Evolutionary conservation across 768 basidiomycete genomes (phyloP).

Genomic region (Albatrellus ellisii): DNA sequence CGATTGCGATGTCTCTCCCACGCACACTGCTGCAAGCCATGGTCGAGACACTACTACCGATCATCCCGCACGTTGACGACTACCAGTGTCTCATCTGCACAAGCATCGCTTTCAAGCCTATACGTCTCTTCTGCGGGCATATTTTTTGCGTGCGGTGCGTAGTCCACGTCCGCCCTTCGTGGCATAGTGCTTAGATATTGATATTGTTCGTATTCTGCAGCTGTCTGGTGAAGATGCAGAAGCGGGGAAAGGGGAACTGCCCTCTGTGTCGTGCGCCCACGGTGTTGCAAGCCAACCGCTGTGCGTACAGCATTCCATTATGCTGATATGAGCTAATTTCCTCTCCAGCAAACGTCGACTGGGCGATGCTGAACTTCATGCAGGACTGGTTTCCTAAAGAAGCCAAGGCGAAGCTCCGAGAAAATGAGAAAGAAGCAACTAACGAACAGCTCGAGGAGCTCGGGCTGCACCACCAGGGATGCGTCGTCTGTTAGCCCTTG

Average conservation of each 20-base stretch:
- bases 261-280: slow-evolving; percentile 76
- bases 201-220: slow-evolving; percentile 19
- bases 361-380: slow-evolving; percentile 76
- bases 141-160: slow-evolving; percentile 55
- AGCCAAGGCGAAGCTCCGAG: slow-evolving; percentile 54
- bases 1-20: slow-evolving; percentile 32
- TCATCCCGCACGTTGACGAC: slow-evolving; percentile 72
- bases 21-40: slow-evolving; percentile 70
- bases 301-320: slow-evolving; percentile 30
- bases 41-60: slow-evolving; percentile 67
- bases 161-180: not conserved
- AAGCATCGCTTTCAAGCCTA: slow-evolving; percentile 85
- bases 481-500: slow-evolving; percentile 8
- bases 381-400: slow-evolving; percentile 88
- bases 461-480: slow-evolving; percentile 37
- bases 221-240: slow-evolving; percentile 87
- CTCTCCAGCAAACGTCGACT: slow-evolving; percentile 60
- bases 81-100: slow-evolving; percentile 85
- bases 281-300: slow-evolving; percentile 62
- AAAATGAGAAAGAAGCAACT: slow-evolving; percentile 64
- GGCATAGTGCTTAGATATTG: too few relatives aligned
- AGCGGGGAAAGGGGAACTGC: slow-evolving; percentile 57
- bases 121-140: slow-evolving; percentile 70
- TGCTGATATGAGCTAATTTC: not conserved
- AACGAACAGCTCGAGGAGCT: slow-evolving; percentile 56